Base-by-base conservation (phyloP, 78 protist genomes). In the Pigoraptor vietnamica region DNA sequence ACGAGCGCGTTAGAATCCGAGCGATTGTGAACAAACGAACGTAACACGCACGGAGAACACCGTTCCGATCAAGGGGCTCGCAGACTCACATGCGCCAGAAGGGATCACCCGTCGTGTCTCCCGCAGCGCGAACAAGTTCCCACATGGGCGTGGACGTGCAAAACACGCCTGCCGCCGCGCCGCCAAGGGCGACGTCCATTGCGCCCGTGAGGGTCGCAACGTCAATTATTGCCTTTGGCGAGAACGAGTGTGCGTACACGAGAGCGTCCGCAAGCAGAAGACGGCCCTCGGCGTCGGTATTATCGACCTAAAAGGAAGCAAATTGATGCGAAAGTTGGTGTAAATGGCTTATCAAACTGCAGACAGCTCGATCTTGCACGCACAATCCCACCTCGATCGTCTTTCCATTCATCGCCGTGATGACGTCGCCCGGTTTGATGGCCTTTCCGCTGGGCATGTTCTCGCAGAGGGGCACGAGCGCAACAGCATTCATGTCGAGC, bases 241-340 rank as follows among this genome's bases (percentile, higher is more conserved):
- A 90, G 82, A 88, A 93, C 1, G 90, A 37, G 32, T 79, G 84
- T 1, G 98, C 97, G 82, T 97, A 95, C 86, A 32, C 81, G 40
- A 97, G 91, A 10, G 95, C 97, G 86, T 97, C 98, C 87, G 95
- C 96, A 21, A 97, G 94, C 24, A 95, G 86, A 14, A 97, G 84
- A 37, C 97, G 90, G 34, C 98, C 98, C 56, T 97, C 98, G 19
- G 98, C 98, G 87, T 97, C 98, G 25, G 98, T 96, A 94, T 97
- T 97, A 93, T 96, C 95, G 37, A 97, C 92, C 89, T 39, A 36
- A 9, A 10, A 36, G 24, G 19, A n/a, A n/a, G n/a, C n/a, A n/a
- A n/a, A n/a, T n/a, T n/a, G n/a, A n/a, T n/a, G n/a, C n/a, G n/a
- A n/a, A n/a, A n/a, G n/a, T n/a, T n/a, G n/a, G n/a, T n/a, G n/a